Evolutionary conservation across 768 basidiomycete genomes (phyloP).

Genomic region (Exsudoporus frostii): DNA sequence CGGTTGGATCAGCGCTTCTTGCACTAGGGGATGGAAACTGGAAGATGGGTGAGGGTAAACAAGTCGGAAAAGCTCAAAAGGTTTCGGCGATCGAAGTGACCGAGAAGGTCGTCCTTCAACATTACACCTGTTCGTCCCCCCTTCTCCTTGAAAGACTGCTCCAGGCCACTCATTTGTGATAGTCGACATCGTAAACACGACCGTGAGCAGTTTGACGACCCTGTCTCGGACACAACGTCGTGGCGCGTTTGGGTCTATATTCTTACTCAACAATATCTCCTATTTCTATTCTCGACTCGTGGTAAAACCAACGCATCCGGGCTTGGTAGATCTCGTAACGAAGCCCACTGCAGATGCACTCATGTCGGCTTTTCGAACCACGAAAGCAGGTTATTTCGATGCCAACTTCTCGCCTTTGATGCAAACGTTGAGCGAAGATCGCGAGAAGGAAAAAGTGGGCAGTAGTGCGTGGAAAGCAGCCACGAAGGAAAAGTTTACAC

Average conservation of each 20-base stretch:
- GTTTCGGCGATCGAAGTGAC: conserved; percentile 44
- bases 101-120: conserved; percentile 63
- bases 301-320: conserved; percentile 44
- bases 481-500: conserved; percentile 78
- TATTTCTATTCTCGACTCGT: conserved; percentile 64
- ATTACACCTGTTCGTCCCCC: conserved; percentile 61
- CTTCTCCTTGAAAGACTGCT: background rate
- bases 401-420: conserved; percentile 78
- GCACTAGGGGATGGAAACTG: conserved; percentile 85
- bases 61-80: conserved; percentile 50
- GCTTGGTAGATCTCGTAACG: conserved; percentile 52
- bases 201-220: conserved; percentile 57
- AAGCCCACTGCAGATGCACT: conserved; percentile 60
- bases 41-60: conserved; percentile 86
- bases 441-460: conserved; percentile 43
- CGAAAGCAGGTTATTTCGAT: conserved; percentile 80
- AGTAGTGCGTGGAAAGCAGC: conserved; percentile 48
- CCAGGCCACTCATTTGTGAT: background rate
- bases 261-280: too few relatives aligned
- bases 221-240: conserved; percentile 61
- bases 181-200: conserved; percentile 72
- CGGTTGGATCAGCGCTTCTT: conserved; percentile 61
- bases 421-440: conserved; percentile 53
- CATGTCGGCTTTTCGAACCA: conserved; percentile 67
- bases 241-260: conserved; percentile 68